A percentile compares a stretch with the other conserved stretches of the same genome.
These are phyloP conservation scores for Thraustochytrium sp. DNA, from an alignment of 352 stramenopile species.

Conservation along the genomic window DNA sequence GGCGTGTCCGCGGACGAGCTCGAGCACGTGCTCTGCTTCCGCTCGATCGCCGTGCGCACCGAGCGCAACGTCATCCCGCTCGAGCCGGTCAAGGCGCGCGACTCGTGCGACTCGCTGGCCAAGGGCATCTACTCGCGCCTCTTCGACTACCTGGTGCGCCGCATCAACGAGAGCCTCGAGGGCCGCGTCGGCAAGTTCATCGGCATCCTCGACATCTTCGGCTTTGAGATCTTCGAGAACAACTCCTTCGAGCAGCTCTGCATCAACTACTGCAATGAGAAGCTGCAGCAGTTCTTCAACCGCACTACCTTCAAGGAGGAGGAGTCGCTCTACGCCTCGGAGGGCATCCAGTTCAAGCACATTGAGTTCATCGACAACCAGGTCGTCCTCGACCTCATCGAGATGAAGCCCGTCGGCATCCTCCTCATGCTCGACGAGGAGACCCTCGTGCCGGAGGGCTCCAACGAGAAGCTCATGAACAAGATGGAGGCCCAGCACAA, in stretches of 20 bases:
- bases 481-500: slow-evolving; percentile 53
- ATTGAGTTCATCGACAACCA: slow-evolving; percentile 76
- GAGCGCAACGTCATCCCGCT: slow-evolving; percentile 40
- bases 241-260: slow-evolving; percentile 88
- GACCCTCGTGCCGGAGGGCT: slow-evolving; percentile 73
- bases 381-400: slow-evolving; percentile 69
- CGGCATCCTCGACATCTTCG: slow-evolving; percentile 79
- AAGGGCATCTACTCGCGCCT: slow-evolving; percentile 89
- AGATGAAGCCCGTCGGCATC: slow-evolving; percentile 73
- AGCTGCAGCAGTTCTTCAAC: slow-evolving; percentile 77
- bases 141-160: slow-evolving; percentile 87
- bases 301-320: slow-evolving; percentile 75
- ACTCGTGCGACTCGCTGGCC: slow-evolving; percentile 77
- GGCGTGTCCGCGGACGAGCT: slow-evolving; percentile 4
- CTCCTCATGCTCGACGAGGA: slow-evolving; percentile 77
- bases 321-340: slow-evolving; percentile 67
- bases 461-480: slow-evolving; percentile 72
- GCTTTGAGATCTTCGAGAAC: slow-evolving; percentile 86
- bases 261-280: slow-evolving; percentile 81
- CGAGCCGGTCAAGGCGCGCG: not conserved
- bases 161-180: slow-evolving; percentile 48
- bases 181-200: slow-evolving; percentile 30
- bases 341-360: slow-evolving; percentile 60
- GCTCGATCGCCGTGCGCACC: slow-evolving; percentile 22
- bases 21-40: slow-evolving; percentile 34